phyloP scores from a whole-genome alignment of 2,329 filamentous ascomycete genomes.

The Phialophora verrucosa region DNA sequence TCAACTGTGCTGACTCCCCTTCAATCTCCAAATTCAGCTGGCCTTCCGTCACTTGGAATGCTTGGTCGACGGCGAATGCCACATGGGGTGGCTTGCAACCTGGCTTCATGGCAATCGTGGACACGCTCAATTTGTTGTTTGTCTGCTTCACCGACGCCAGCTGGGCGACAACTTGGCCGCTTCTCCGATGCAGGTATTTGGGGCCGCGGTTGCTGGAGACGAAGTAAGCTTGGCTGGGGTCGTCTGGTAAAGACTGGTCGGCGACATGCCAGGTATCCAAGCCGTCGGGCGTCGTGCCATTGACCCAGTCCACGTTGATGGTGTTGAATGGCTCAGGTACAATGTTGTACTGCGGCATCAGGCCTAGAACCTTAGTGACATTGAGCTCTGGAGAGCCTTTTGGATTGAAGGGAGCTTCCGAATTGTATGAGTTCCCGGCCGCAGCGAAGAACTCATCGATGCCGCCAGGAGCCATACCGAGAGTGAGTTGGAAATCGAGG shows the following conservation, averaged over 20 bases:
- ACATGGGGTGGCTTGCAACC: conserved; percentile 7
- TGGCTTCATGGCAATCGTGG: conserved; percentile 30
- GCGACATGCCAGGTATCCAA: conserved; percentile 33
- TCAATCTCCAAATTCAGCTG: conserved; percentile 31
- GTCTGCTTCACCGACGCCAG: conserved; percentile 33
- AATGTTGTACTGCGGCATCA: conserved; percentile 33
- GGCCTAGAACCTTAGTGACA: conserved; percentile 31
- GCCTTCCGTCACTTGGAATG: conserved; percentile 34
- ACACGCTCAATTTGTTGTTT: conserved; percentile 26
- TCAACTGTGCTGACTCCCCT: conserved; percentile 27
- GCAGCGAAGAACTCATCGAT: conserved; percentile 32
- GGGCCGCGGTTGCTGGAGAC: conserved; percentile 36
- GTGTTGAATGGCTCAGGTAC: conserved; percentile 28
- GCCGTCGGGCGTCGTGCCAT: conserved; percentile 32
- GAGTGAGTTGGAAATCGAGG: conserved; percentile 31
- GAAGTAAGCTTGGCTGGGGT: conserved; percentile 29
- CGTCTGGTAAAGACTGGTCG: conserved; percentile 28
- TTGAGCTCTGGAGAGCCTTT: conserved; percentile 30
- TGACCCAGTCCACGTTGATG: conserved; percentile 34
- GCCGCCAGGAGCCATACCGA: conserved; percentile 31
- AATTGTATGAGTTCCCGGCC: conserved; percentile 28
- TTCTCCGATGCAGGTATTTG: conserved; percentile 30
- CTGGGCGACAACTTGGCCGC: conserved; percentile 25
- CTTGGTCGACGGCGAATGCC: conserved; percentile 29
- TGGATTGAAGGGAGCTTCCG: conserved; percentile 29